These are phyloP conservation scores for Benincasa hispida DNA, from an alignment of 306 rosid species.

Conservation along the genomic window DNA sequence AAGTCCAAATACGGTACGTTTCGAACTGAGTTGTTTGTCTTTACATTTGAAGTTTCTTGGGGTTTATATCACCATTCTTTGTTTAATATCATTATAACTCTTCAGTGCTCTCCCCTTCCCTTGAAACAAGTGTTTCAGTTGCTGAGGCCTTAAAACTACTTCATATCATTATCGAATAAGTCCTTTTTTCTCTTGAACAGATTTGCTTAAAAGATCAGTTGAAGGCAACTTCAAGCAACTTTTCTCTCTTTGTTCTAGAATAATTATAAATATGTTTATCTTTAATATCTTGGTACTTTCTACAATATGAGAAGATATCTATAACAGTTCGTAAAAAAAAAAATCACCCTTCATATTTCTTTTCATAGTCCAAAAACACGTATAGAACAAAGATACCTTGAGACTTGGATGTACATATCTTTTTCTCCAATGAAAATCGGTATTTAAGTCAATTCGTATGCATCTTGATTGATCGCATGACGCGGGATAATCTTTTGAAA, in stretches of 20 bases:
- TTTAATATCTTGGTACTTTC: background rate
- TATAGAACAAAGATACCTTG: background rate
- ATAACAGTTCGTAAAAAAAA: background rate
- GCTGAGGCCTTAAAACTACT: background rate
- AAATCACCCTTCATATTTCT: background rate
- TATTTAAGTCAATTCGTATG: background rate
- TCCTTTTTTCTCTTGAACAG: background rate
- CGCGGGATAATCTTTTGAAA: background rate
- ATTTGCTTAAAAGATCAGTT: background rate
- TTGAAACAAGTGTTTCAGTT: background rate
- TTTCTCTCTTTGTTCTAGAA: background rate
- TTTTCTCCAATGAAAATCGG: background rate
- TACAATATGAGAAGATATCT: background rate
- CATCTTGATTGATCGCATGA: background rate
- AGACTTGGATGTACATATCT: background rate
- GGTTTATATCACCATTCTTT: background rate
- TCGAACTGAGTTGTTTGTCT: background rate
- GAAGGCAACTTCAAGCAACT: background rate
- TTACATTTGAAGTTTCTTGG: background rate
- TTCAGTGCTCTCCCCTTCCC: background rate
- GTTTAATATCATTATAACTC: background rate
- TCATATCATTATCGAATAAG: background rate
- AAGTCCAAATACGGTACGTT: conserved; percentile 42
- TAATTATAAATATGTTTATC: background rate
- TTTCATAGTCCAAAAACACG: background rate